Evolutionary conservation across 371 early-diverging fungal genomes (phyloP).

Genomic region (Mucor indicus): DNA sequence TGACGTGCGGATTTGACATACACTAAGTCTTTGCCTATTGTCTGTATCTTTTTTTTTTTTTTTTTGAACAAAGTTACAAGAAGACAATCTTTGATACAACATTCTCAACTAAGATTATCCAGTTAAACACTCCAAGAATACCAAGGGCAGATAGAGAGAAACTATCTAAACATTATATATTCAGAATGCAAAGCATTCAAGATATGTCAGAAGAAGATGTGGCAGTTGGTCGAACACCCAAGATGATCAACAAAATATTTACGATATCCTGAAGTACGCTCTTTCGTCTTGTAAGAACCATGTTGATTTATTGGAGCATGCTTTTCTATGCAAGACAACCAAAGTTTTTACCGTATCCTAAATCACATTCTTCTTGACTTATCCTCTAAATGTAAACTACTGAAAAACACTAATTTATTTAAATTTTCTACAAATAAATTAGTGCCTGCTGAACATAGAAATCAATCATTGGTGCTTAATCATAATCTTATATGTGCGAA

Average conservation of each 20-base stretch:
- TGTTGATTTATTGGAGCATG: constrained; percentile 8
- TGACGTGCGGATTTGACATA: neutral
- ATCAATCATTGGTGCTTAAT: constrained; percentile 12
- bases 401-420: constrained; percentile 8
- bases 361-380: constrained; percentile 13
- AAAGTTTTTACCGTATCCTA: constrained; percentile 5
- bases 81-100: neutral
- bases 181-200: constrained; percentile 15
- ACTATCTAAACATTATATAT: constrained; percentile 10
- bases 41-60: no score
- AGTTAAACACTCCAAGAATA: constrained; percentile 11
- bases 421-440: constrained; percentile 7
- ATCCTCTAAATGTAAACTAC: constrained; percentile 16
- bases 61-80: neutral
- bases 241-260: constrained; percentile 7
- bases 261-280: constrained; percentile 7
- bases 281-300: constrained; percentile 12
- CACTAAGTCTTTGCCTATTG: no score
- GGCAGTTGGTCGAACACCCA: constrained; percentile 4
- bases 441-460: constrained; percentile 8
- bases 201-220: constrained; percentile 11
- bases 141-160: constrained; percentile 14
- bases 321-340: constrained; percentile 9
- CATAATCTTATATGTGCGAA: constrained; percentile 15
- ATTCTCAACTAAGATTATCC: neutral